Evolutionary conservation across 805 yeast genomes (phyloP).

Genomic region (Candida sakaeoensis): DNA sequence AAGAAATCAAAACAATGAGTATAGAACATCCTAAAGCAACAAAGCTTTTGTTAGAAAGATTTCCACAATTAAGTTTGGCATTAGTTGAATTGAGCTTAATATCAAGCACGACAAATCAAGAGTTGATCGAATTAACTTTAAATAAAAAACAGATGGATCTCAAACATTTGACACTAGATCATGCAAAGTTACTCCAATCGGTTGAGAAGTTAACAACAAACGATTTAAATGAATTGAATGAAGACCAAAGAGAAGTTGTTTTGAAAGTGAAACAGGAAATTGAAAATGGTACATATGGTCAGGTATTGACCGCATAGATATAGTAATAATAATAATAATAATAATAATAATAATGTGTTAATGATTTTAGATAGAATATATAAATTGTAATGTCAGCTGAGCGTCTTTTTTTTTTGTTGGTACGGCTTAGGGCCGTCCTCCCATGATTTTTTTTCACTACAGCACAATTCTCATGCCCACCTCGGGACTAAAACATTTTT

Average conservation of each 20-base stretch:
- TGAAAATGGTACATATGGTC: slow-evolving; percentile 25
- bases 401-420: too few species aligned
- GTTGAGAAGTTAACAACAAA: slow-evolving; percentile 26
- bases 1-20: slow-evolving; percentile 60
- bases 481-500: too few species aligned
- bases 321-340: slow-evolving; percentile 26
- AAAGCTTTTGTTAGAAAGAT: slow-evolving; percentile 56
- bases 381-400: slow-evolving; percentile 17
- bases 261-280: slow-evolving; percentile 21
- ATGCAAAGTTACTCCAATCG: slow-evolving; percentile 27
- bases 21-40: slow-evolving; percentile 54
- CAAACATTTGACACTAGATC: slow-evolving; percentile 28
- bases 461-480: too few species aligned
- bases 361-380: slow-evolving; percentile 21
- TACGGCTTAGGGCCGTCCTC: too few species aligned
- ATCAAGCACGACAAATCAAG: slow-evolving; percentile 32
- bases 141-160: slow-evolving; percentile 29
- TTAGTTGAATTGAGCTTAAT: slow-evolving; percentile 63
- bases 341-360: slow-evolving; percentile 26
- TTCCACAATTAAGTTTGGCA: slow-evolving; percentile 83
- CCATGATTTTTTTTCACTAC: too few species aligned
- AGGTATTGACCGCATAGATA: slow-evolving; percentile 18
- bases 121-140: slow-evolving; percentile 33
- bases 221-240: slow-evolving; percentile 27
- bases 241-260: slow-evolving; percentile 17